Evolutionary conservation across 768 basidiomycete genomes (phyloP).

Genomic region (Lactarius tabidus): DNA sequence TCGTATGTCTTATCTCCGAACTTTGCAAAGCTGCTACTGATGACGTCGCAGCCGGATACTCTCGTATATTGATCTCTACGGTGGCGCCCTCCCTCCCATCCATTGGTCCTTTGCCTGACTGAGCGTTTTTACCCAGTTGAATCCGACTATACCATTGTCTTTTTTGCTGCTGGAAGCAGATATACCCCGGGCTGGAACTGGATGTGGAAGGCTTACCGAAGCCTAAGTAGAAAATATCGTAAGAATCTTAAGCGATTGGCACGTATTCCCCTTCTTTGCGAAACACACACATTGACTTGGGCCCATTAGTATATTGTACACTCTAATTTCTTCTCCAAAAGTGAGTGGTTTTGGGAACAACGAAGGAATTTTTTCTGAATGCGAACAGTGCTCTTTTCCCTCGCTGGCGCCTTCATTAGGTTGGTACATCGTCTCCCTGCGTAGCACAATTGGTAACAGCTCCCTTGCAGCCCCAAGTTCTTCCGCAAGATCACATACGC

Average conservation of each 20-base stretch:
- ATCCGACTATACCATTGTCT: slow-evolving; percentile 83
- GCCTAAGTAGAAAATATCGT: slow-evolving; percentile 75
- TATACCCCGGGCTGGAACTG: slow-evolving; percentile 82
- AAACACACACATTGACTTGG: slow-evolving; percentile 17
- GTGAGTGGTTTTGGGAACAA: slow-evolving; percentile 41
- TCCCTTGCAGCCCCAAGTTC: slow-evolving; percentile 70
- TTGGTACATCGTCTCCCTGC: slow-evolving; percentile 29
- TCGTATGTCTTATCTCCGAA: slow-evolving; percentile 39
- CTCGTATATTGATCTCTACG: slow-evolving; percentile 76
- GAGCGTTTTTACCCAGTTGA: slow-evolving; percentile 53
- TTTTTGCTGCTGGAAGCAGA: slow-evolving; percentile 75
- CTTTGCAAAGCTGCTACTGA: slow-evolving; percentile 21
- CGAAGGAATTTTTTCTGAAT: slow-evolving; percentile 14
- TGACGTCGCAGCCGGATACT: slow-evolving; percentile 57
- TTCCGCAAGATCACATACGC: slow-evolving; percentile 80
- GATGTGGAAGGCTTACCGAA: slow-evolving; percentile 88
- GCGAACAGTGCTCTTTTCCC: slow-evolving; percentile 73
- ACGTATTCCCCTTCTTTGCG: slow-evolving; percentile 28
- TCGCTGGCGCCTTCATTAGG: slow-evolving; percentile 87
- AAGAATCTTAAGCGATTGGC: slow-evolving; percentile 86
- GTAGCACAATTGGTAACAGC: not conserved
- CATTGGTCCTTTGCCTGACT: not conserved
- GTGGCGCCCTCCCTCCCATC: slow-evolving; percentile 36
- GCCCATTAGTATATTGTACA: slow-evolving; percentile 72
- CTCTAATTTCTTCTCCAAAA: slow-evolving; percentile 79